Evolutionary conservation across 768 basidiomycete genomes (phyloP).

Genomic region (Obba rivulosa): DNA sequence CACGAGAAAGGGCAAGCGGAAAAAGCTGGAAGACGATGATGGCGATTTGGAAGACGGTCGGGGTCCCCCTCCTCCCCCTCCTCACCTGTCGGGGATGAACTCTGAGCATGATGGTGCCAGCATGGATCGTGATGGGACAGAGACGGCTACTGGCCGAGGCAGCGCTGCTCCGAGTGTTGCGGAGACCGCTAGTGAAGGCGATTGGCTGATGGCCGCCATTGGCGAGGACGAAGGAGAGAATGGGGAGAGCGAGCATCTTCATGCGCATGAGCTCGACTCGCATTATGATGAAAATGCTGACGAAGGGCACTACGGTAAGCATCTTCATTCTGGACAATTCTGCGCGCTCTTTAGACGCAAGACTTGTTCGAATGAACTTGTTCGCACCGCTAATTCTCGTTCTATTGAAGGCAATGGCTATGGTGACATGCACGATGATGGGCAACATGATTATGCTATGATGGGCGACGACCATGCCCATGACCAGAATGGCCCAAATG

Average conservation of each 20-base stretch:
- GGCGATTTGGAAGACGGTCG: conserved; percentile 72
- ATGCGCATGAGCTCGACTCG: conserved; percentile 15
- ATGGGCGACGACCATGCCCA: conserved; percentile 20
- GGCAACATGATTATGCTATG: conserved; percentile 14
- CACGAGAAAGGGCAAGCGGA: conserved; percentile 73
- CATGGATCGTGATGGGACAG: conserved; percentile 26
- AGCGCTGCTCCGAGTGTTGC: conserved; percentile 68
- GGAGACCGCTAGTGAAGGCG: conserved; percentile 63
- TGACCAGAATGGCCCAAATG: conserved; percentile 12
- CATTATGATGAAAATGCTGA: conserved; percentile 20
- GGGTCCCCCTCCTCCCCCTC: conserved; percentile 60
- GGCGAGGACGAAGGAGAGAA: conserved; percentile 38
- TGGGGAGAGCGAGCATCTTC: conserved; percentile 14
- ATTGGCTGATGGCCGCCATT: conserved; percentile 89
- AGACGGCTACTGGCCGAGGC: conserved; percentile 38
- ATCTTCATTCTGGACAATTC: conserved; percentile 15
- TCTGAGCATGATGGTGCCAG: conserved; percentile 48
- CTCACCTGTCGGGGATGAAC: conserved; percentile 35
- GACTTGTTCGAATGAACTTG: conserved; percentile 25
- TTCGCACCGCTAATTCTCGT: conserved; percentile 64
- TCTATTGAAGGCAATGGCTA: conserved; percentile 40
- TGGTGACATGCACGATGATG: conserved; percentile 27
- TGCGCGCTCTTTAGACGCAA: conserved; percentile 24
- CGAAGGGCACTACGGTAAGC: conserved; percentile 30
- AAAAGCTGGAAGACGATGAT: conserved; percentile 88